A percentile compares a stretch with the other conserved stretches of the same genome.
Evolutionary conservation across 345 rosid genomes (phyloP).

Genomic region (Rhizophora mangle): DNA sequence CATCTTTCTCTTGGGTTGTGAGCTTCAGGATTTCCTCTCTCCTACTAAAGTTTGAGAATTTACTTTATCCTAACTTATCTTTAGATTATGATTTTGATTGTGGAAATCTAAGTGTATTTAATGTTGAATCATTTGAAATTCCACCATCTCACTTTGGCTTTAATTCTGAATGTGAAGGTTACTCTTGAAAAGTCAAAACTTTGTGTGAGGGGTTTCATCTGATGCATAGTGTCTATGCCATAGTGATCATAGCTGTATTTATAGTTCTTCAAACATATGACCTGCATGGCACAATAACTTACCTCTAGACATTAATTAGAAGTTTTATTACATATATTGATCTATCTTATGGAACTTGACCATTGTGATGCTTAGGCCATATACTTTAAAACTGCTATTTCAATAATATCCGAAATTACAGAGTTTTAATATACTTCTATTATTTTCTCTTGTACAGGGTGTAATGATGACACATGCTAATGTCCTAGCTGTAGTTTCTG

Average conservation of each 20-base stretch:
- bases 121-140: neutral
- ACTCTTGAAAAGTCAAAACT: neutral
- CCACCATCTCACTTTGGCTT: neutral
- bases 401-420: slow-evolving; percentile 2
- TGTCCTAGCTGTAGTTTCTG: slow-evolving; percentile 89
- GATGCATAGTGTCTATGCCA: neutral
- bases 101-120: neutral
- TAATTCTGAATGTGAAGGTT: neutral
- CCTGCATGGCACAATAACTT: neutral
- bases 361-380: too few relatives aligned
- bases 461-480: slow-evolving; percentile 99
- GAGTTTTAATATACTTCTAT: neutral
- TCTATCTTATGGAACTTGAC: neutral
- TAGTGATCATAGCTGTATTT: too few relatives aligned
- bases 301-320: too few relatives aligned
- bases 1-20: neutral
- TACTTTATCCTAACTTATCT: too few relatives aligned
- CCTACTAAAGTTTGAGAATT: too few relatives aligned
- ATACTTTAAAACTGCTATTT: neutral
- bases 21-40: neutral
- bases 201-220: too few relatives aligned
- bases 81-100: neutral
- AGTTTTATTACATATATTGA: neutral
- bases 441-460: slow-evolving; percentile 51
- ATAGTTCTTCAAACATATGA: neutral